These are phyloP conservation scores for Boletus subcaerulescens DNA, from an alignment of 768 basidiomycete genomes.

Conservation along the genomic window DNA sequence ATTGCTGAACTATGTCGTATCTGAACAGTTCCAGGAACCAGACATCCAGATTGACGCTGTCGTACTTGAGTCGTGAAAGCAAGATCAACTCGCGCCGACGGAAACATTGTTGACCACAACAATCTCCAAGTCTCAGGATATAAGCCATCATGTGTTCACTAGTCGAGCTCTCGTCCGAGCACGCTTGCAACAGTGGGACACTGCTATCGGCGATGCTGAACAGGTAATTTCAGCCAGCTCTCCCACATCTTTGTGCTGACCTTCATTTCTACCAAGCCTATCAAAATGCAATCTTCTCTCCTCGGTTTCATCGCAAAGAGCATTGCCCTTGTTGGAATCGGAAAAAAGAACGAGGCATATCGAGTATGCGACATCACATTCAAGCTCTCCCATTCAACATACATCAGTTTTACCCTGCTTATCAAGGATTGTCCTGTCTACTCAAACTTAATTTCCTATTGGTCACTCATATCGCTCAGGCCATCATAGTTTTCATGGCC, in stretches of 20 bases:
- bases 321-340: not conserved
- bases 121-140: not conserved
- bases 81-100: not conserved
- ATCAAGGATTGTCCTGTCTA: conserved; percentile 1
- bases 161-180: conserved; percentile 2
- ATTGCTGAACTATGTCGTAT: not conserved
- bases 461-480: not conserved
- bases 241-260: not conserved
- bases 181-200: conserved; percentile 3
- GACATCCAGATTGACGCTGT: not conserved
- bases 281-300: not conserved
- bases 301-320: conserved; percentile 5
- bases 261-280: not conserved
- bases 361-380: conserved; percentile 6
- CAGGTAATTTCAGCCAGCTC: not conserved
- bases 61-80: not conserved
- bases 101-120: not conserved
- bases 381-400: not conserved
- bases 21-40: not conserved
- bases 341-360: not conserved
- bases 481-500: not conserved
- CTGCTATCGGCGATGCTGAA: conserved; percentile 1
- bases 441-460: not conserved
- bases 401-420: not conserved
- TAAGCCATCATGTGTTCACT: not conserved